Evolutionary conservation across 495 filamentous ascomycete genomes (phyloP).

Genomic region (Hyaloscypha finlandica): DNA sequence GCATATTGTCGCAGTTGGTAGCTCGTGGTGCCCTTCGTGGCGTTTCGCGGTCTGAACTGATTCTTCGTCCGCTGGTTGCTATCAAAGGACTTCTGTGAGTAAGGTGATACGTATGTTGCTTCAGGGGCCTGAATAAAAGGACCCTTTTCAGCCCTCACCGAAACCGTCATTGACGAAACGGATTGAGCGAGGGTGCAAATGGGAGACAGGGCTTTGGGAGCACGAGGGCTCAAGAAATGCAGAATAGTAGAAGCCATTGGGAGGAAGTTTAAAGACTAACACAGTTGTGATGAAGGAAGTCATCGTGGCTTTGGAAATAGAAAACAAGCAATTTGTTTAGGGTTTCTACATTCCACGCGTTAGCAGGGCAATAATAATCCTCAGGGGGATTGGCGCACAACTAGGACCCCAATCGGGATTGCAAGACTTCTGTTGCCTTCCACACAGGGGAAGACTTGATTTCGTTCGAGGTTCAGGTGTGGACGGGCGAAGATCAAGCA

Average conservation of each 20-base stretch:
- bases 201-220: constrained; percentile 26
- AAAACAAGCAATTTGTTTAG: not conserved
- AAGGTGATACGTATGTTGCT: constrained; percentile 27
- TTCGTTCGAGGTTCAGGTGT: not conserved
- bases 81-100: constrained; percentile 42
- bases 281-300: constrained; percentile 55
- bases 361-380: constrained; percentile 27
- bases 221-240: constrained; percentile 27
- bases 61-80: constrained; percentile 89
- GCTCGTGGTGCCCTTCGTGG: constrained; percentile 86
- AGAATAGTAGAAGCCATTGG: constrained; percentile 9
- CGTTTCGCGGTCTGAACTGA: constrained; percentile 87
- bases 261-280: constrained; percentile 36
- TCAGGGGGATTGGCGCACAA: not conserved
- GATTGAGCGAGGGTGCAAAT: constrained; percentile 25
- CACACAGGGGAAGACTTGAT: not conserved
- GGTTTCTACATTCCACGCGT: constrained; percentile 29
- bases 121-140: constrained; percentile 20
- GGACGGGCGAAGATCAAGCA: not conserved
- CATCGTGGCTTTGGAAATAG: constrained; percentile 38
- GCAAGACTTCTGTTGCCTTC: not conserved
- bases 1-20: constrained; percentile 98
- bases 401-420: not conserved
- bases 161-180: constrained; percentile 26
- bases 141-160: constrained; percentile 22